A percentile compares a stretch with the other conserved stretches of the same genome.
These are phyloP conservation scores for Picocystis salinarum DNA, from an alignment of 139 green algal genomes.

Conservation along the genomic window DNA sequence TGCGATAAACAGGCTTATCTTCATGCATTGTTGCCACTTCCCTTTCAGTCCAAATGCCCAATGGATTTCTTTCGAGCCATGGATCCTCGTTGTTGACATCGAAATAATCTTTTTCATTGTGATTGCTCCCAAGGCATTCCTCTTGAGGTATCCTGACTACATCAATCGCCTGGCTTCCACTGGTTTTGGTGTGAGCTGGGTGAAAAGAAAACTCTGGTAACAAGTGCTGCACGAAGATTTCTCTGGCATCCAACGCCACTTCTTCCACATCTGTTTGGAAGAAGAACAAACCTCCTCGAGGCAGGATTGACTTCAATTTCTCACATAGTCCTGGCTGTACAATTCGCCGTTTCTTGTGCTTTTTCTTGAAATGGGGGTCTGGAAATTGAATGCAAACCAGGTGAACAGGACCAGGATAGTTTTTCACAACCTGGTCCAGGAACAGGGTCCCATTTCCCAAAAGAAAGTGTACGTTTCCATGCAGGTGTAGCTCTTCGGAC, in stretches of 20 bases:
- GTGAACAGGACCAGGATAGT: conserved; percentile 42
- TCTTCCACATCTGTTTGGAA: conserved; percentile 55
- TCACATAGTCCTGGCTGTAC: conserved; percentile 47
- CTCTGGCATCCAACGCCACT: conserved; percentile 10
- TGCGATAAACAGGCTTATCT: too few relatives aligned
- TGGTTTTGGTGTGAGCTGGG: too few relatives aligned
- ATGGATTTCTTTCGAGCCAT: too few relatives aligned
- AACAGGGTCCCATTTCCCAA: conserved; percentile 61
- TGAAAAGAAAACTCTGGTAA: too few relatives aligned
- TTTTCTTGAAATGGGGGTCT: conserved; percentile 76
- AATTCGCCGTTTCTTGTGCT: conserved; percentile 60
- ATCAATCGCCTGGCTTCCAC: too few relatives aligned
- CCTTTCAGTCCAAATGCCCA: too few relatives aligned
- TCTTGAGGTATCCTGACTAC: too few relatives aligned
- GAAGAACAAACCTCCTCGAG: conserved; percentile 33
- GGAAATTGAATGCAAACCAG: conserved; percentile 55
- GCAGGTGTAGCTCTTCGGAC: conserved; percentile 23
- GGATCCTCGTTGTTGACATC: too few relatives aligned
- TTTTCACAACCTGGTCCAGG: conserved; percentile 27
- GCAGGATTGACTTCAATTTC: neutral
- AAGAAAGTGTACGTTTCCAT: conserved; percentile 32
- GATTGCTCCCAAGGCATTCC: too few relatives aligned
- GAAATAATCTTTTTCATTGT: too few relatives aligned
- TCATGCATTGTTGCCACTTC: too few relatives aligned
- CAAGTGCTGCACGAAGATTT: too few relatives aligned